These are phyloP conservation scores for Bryum argenteum DNA, from an alignment of 225 moss, liverwort and hornwort genomes.

Conservation along the genomic window DNA sequence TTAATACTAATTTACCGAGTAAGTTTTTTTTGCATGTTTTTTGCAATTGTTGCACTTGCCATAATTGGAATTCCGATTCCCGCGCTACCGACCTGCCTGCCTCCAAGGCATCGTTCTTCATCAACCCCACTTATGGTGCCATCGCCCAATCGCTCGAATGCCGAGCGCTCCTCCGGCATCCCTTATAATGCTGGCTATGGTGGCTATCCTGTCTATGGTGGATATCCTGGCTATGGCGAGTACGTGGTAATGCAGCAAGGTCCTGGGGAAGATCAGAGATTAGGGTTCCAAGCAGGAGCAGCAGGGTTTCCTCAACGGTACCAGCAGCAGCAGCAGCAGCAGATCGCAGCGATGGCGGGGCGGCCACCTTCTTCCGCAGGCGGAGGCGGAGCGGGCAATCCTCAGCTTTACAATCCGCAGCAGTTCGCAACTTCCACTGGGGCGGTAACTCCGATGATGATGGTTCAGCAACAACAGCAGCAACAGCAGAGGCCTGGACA, in stretches of 20 bases:
- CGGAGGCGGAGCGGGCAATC: constrained; percentile 29
- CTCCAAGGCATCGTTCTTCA: neutral
- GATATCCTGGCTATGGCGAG: too few species aligned
- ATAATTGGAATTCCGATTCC: neutral
- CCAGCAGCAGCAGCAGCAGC: too few species aligned
- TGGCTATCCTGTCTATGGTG: too few species aligned
- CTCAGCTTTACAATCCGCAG: constrained; percentile 55
- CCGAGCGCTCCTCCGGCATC: neutral
- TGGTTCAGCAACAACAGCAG: constrained; percentile 34
- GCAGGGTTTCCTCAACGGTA: too few species aligned
- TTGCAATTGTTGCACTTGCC: too few species aligned
- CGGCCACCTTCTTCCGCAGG: constrained; percentile 44
- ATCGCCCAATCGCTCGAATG: neutral
- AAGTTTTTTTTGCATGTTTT: too few species aligned
- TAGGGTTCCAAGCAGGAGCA: too few species aligned
- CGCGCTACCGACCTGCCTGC: neutral
- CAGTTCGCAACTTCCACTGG: constrained; percentile 40
- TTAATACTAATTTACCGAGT: too few species aligned
- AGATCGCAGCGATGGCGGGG: constrained; percentile 32
- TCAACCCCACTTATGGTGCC: neutral
- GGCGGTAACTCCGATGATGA: constrained; percentile 47
- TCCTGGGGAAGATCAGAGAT: too few species aligned
- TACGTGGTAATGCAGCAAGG: too few species aligned
- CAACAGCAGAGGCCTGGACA: too few species aligned
- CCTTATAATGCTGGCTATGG: too few species aligned